Base-by-base conservation (phyloP, 148 eudicot genomes). In the Camellia japonica region DNA sequence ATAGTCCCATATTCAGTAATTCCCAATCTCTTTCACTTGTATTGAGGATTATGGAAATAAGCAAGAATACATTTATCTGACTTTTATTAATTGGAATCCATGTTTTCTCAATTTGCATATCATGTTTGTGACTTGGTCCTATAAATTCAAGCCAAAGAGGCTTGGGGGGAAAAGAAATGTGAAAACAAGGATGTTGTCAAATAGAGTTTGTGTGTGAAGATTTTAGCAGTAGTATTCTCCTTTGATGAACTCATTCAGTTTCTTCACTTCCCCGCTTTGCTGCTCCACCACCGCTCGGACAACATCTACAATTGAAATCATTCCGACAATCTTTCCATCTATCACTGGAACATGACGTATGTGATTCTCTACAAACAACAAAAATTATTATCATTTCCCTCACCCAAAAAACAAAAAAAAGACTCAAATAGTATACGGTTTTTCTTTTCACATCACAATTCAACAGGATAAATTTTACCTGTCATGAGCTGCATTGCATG, bases 401-500 rank as follows among this genome's bases (percentile, higher is more conserved):
- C 38, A 1, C 38, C 38, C 38, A 30, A 30, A 30, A 30, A 30
- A 30, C 0, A 30, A 30, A 30, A 30, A 30, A 1, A 30, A 30
- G 38, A 30, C 38, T 30, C 38, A 30, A 30, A 30, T 30, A 30
- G 38, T 30, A 30, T 30, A 30, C 38, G 1, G 1, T 30, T 30
- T 30, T 30, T 30, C 38, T 30, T 30, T 30, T 30, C 38, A 30
- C 38, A 30, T 30, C 38, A 58, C 9, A 10, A 43, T 16, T 62
- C 47, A 14, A 54, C 3, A 41, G 20, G 18, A 8, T 41, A 6
- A 8, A 1, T 49, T 75, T 73, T 74, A 90, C 98, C 98, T 86
- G 96, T 83, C 98, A 95, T 95, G 70, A 91, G 89, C 86, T 89
- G 91, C 98, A 95, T 95, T 84, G 98, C 98, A 2, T 81, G 93